Evolutionary conservation across 257 asterid genomes (phyloP).

Genomic region (Jaltomata sinuosa): DNA sequence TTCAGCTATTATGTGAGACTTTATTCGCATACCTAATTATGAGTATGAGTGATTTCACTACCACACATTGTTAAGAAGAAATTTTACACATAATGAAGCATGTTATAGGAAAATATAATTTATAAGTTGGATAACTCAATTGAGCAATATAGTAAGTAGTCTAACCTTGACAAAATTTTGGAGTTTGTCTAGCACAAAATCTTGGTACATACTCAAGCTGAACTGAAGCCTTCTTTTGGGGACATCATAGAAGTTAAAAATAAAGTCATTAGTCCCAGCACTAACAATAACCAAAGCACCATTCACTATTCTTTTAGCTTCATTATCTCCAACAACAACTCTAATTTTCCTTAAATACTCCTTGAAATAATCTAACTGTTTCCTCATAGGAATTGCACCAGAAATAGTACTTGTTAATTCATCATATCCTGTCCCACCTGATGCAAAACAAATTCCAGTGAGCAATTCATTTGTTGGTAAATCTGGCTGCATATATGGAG

Average conservation of each 20-base stretch:
- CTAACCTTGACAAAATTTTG: constrained; percentile 6
- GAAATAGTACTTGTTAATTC: not conserved
- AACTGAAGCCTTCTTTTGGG: not conserved
- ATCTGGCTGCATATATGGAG: constrained; percentile 1
- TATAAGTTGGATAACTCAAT: too few species aligned
- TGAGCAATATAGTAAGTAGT: not conserved
- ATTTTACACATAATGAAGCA: too few species aligned
- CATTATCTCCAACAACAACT: not conserved
- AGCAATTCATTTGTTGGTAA: not conserved
- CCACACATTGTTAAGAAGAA: too few species aligned
- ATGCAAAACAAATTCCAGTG: constrained; percentile 10
- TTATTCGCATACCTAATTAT: too few species aligned
- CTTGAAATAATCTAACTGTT: constrained; percentile 2
- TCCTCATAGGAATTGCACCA: not conserved
- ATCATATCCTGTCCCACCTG: constrained; percentile 7
- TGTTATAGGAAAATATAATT: too few species aligned
- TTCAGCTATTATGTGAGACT: too few species aligned
- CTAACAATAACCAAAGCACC: constrained; percentile 7
- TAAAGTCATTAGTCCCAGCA: constrained; percentile 14
- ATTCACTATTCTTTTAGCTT: not conserved
- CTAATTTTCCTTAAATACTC: not conserved
- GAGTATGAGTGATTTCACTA: too few species aligned
- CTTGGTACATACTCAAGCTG: not conserved
- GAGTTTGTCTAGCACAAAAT: not conserved
- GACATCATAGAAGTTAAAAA: not conserved